Evolutionary conservation across 352 stramenopile genomes (phyloP).

Genomic region (Pythium dissotocum): DNA sequence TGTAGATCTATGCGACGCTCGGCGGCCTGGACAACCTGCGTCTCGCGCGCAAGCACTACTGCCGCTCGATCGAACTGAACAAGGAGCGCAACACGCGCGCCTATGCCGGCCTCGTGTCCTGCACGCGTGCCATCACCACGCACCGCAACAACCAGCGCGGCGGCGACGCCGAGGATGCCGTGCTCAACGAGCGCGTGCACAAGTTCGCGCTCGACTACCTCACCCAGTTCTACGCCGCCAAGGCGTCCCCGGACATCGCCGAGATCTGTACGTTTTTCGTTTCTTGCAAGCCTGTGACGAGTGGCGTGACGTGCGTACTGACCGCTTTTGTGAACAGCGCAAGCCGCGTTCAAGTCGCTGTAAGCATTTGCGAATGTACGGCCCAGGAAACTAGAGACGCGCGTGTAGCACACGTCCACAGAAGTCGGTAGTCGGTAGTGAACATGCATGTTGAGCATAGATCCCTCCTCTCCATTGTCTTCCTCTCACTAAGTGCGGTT

Average conservation of each 20-base stretch:
- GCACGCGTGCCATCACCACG: constrained; percentile 35
- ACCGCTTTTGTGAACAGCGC: constrained; percentile 17
- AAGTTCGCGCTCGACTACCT: constrained; percentile 36
- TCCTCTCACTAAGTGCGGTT: not conserved
- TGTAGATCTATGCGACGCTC: constrained; percentile 40
- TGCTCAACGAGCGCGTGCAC: constrained; percentile 40
- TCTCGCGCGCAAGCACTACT: constrained; percentile 43
- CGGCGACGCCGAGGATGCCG: constrained; percentile 35
- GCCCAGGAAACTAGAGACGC: not conserved
- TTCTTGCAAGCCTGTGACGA: not conserved
- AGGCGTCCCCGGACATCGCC: constrained; percentile 29
- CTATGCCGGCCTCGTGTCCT: constrained; percentile 36
- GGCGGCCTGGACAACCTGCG: constrained; percentile 38
- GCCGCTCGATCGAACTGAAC: constrained; percentile 41
- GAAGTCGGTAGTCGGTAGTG: constrained; percentile 3
- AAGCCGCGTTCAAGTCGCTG: constrained; percentile 31
- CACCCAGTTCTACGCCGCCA: constrained; percentile 28
- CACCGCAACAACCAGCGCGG: constrained; percentile 30
- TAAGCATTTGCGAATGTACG: constrained; percentile 1
- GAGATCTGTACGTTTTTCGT: constrained; percentile 25
- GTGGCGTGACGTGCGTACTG: not conserved
- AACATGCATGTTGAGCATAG: constrained; percentile 9
- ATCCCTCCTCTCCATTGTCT: not conserved
- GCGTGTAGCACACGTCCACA: not conserved
- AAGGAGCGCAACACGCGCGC: constrained; percentile 35